Conservation (phyloP, 345 rosid genomes). For the Sonneratia alba region DNA sequence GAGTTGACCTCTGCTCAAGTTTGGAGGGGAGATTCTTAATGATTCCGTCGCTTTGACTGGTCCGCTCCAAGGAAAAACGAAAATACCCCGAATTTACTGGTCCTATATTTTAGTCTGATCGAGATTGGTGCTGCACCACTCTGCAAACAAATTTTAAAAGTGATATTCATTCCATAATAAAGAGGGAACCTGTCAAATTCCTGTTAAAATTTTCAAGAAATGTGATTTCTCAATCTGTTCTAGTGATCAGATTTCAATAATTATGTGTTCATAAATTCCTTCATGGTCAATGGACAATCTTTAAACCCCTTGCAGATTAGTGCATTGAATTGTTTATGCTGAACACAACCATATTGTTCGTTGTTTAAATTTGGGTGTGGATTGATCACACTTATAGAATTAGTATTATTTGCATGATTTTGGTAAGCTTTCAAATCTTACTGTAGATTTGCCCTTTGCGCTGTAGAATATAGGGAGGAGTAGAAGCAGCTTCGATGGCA, state of each 20-base stretch:
- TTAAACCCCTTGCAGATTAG: neutral
- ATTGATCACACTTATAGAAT: neutral
- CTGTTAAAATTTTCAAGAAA: neutral
- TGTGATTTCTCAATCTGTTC: neutral
- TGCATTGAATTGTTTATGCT: neutral
- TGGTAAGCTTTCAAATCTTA: neutral
- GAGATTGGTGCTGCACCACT: neutral
- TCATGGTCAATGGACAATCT: neutral
- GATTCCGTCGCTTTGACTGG: neutral
- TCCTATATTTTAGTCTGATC: neutral
- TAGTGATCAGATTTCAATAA: neutral
- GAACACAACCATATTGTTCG: neutral
- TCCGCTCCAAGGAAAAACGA: no score
- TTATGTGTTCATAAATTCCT: neutral
- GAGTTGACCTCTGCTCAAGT: neutral
- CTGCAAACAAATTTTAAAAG: neutral
- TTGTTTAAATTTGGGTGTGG: no score
- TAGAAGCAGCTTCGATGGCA: constrained; percentile 38
- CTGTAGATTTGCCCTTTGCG: neutral
- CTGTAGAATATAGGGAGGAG: constrained; percentile 56
- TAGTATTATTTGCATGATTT: neutral
- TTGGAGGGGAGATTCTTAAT: neutral
- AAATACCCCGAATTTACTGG: neutral
- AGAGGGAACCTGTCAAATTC: neutral
- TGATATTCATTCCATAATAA: neutral